phyloP scores from a whole-genome alignment of 2,329 filamentous ascomycete species.

The Grosmannia clavigera region DNA sequence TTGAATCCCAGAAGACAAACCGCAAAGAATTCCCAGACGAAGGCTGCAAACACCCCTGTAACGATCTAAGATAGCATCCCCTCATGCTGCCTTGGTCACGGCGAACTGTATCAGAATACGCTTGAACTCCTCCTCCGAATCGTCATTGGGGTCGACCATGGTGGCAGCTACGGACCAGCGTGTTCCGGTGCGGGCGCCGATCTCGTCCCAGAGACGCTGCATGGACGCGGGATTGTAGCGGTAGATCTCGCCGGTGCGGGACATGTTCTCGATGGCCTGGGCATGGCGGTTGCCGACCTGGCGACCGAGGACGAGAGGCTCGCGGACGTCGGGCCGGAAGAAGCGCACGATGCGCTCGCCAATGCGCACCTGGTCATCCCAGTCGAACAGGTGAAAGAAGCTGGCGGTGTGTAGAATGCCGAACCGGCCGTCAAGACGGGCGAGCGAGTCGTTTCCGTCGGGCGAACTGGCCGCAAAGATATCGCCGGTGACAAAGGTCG shows the following conservation, averaged over 20 bases:
- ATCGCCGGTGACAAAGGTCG: constrained; percentile 15
- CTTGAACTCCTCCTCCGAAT: not conserved
- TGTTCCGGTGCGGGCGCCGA: constrained; percentile 18
- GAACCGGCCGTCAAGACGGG: constrained; percentile 14
- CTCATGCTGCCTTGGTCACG: not conserved
- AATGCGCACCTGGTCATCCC: constrained; percentile 16
- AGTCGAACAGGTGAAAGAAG: constrained; percentile 21
- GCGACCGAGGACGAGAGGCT: constrained; percentile 16
- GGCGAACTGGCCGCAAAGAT: constrained; percentile 13
- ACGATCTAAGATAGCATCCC: too few relatives aligned
- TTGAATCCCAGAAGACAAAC: too few relatives aligned
- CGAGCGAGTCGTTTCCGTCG: constrained; percentile 7
- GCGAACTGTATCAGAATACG: not conserved
- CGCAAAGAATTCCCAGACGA: too few relatives aligned
- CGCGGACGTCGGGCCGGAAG: constrained; percentile 10
- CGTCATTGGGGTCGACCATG: not conserved
- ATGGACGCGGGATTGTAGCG: constrained; percentile 28
- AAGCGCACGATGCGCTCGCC: constrained; percentile 16
- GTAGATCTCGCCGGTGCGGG: constrained; percentile 18
- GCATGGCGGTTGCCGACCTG: constrained; percentile 17
- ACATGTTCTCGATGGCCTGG: constrained; percentile 2
- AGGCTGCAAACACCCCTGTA: too few relatives aligned
- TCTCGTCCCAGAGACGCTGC: constrained; percentile 26
- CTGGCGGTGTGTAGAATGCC: constrained; percentile 19
- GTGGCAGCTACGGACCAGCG: not conserved